Conservation (phyloP, 768 basidiomycete genomes). For the Naganishia antarctica region DNA sequence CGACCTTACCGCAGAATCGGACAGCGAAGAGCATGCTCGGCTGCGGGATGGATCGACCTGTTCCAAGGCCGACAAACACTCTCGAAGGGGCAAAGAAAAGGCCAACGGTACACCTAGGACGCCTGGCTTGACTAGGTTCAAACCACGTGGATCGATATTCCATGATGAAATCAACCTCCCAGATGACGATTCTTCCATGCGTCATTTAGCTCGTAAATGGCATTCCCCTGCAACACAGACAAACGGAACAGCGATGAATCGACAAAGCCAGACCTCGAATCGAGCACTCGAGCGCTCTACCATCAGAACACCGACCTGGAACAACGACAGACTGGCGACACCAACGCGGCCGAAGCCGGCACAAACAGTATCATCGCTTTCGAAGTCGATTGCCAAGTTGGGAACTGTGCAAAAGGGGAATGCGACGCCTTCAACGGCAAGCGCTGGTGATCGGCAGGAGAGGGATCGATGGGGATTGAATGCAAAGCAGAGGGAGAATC, state of each 20-base stretch:
- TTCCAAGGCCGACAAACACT: neutral
- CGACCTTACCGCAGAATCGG: constrained; percentile 6
- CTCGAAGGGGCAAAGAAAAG: neutral
- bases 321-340: neutral
- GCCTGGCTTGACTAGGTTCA: neutral
- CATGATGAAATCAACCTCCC: constrained; percentile 19
- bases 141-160: constrained; percentile 1
- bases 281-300: neutral
- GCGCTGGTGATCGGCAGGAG: neutral
- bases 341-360: neutral
- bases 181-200: neutral
- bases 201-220: constrained; percentile 1
- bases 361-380: neutral
- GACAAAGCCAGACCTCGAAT: neutral
- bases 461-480: constrained; percentile 1
- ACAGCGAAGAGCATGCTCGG: neutral
- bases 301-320: neutral
- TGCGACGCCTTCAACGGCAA: neutral
- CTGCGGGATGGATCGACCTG: neutral
- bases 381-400: neutral
- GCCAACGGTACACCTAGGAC: neutral
- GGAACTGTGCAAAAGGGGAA: neutral
- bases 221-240: neutral
- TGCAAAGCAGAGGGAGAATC: constrained; percentile 8
- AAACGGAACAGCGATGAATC: neutral